Conservation (phyloP, 2,329 filamentous ascomycete genomes). For the Stachybotrys echinatus region DNA sequence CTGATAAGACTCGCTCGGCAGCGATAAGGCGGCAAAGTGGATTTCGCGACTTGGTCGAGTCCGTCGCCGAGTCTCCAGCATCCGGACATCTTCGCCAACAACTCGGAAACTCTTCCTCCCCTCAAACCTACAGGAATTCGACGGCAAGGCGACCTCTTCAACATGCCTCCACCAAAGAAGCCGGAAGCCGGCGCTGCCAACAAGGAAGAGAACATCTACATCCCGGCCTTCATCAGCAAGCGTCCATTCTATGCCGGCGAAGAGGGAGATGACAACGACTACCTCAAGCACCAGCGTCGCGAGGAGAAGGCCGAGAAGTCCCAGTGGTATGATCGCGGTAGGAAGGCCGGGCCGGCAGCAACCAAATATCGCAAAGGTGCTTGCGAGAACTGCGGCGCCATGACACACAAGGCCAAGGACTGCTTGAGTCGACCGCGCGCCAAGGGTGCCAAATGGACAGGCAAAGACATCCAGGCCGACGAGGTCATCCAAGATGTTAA, state of each 20-base stretch:
- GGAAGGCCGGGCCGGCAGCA: constrained; percentile 76
- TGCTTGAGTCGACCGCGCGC: constrained; percentile 86
- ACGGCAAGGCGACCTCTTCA: neutral
- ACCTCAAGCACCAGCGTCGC: constrained; percentile 88
- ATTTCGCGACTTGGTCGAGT: no score
- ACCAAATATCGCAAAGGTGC: constrained; percentile 98
- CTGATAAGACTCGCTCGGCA: no score
- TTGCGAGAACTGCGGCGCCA: constrained; percentile 96
- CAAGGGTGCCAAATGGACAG: constrained; percentile 85
- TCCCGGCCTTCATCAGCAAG: constrained; percentile 95
- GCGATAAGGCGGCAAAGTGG: no score
- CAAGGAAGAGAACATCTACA: constrained; percentile 97
- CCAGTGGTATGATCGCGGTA: constrained; percentile 90
- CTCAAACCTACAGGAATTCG: no score
- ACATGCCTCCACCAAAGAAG: constrained; percentile 24
- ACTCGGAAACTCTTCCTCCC: no score
- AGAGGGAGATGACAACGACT: constrained; percentile 74
- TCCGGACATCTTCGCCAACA: no score
- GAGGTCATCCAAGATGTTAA: constrained; percentile 80
- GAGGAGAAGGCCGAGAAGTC: constrained; percentile 60
- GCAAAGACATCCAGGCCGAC: constrained; percentile 89
- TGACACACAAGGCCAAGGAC: constrained; percentile 94
- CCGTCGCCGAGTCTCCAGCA: no score
- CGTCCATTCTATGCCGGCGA: constrained; percentile 91
- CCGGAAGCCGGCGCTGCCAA: constrained; percentile 35